These are phyloP conservation scores for Trichoderma erinaceum DNA, from an alignment of 495 filamentous ascomycete species.

Conservation along the genomic window DNA sequence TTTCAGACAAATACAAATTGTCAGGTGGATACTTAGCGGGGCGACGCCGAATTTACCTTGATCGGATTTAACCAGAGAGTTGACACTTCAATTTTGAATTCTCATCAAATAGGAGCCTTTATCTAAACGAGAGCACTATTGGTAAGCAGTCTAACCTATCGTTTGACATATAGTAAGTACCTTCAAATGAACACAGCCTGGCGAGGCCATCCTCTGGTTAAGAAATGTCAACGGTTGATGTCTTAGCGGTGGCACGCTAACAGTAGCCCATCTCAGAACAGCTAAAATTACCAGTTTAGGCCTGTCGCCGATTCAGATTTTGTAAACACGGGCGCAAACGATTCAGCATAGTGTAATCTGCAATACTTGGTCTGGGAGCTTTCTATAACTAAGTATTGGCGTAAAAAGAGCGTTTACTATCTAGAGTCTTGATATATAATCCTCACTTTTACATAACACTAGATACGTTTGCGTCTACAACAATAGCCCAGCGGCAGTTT, in stretches of 20 bases:
- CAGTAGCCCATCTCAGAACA: neutral
- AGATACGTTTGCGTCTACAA: neutral
- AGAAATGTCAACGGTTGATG: neutral
- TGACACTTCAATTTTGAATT: neutral
- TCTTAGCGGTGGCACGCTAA: neutral
- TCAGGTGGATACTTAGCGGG: neutral
- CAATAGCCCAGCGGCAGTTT: neutral
- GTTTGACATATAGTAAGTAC: no score
- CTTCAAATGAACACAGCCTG: no score
- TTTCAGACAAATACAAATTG: constrained; percentile 1
- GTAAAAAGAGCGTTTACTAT: neutral
- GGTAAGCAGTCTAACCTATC: no score
- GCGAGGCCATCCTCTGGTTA: no score
- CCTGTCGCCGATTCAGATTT: neutral
- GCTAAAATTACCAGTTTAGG: neutral
- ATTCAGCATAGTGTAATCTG: neutral
- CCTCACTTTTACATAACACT: neutral
- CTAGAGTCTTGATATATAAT: neutral
- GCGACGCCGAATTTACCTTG: neutral
- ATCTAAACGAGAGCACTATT: no score
- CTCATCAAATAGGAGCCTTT: no score
- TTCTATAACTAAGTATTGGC: neutral
- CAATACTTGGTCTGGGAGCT: neutral
- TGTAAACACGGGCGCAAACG: neutral
- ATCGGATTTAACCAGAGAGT: neutral